Percentiles rank a stretch among this genome's conserved stretches.
These are phyloP conservation scores for Trichosanthes truncata DNA, from an alignment of 306 rosid species.

Conservation along the genomic window DNA sequence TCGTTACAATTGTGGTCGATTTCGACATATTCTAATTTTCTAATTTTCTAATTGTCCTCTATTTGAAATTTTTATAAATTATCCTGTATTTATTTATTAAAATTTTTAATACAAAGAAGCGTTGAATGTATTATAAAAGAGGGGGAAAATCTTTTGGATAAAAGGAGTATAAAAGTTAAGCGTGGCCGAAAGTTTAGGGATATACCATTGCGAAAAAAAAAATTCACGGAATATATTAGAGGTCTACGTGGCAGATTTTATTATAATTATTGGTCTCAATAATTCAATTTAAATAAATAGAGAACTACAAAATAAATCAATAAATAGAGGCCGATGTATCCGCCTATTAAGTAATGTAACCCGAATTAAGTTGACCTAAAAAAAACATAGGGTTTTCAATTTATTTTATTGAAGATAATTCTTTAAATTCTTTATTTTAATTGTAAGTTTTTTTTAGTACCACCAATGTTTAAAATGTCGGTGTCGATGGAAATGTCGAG, in stretches of 20 bases:
- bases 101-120: too few species aligned
- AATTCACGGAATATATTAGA: neutral
- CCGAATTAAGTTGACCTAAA: neutral
- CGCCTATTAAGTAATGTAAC: neutral
- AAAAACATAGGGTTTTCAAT: neutral
- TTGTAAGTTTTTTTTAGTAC: neutral
- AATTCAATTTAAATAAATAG: neutral
- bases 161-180: too few species aligned
- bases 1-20: too few species aligned
- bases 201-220: neutral
- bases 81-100: too few species aligned
- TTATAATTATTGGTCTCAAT: neutral
- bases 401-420: neutral
- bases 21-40: too few species aligned
- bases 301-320: neutral
- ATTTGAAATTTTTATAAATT: too few species aligned
- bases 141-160: too few species aligned
- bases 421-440: neutral
- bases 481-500: too few species aligned
- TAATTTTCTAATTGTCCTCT: too few species aligned
- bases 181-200: neutral
- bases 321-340: neutral
- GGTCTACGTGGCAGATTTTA: neutral
- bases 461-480: too few species aligned
- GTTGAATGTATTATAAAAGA: too few species aligned